These are phyloP conservation scores for Penicillium thymicola DNA, from an alignment of 2,329 filamentous ascomycete species.

Conservation along the genomic window DNA sequence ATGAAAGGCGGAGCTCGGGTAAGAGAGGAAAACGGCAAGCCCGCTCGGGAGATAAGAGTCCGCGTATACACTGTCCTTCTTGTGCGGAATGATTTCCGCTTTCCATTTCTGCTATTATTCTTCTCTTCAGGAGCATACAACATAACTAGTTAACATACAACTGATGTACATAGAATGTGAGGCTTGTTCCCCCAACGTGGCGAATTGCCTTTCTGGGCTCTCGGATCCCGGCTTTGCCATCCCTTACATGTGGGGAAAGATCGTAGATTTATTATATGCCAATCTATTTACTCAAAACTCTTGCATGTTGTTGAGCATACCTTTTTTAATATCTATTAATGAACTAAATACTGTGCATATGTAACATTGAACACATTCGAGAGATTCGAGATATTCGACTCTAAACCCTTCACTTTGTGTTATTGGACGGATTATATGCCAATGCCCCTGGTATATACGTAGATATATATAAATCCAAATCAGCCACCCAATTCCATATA, in stretches of 20 bases:
- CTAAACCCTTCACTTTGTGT: background rate
- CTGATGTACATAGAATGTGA: too few relatives aligned
- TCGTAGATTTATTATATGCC: background rate
- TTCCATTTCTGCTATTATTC: too few relatives aligned
- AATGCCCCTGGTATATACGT: background rate
- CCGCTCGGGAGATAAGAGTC: background rate
- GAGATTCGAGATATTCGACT: background rate
- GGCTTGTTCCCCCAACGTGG: background rate
- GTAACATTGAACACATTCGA: background rate
- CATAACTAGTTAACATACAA: too few relatives aligned
- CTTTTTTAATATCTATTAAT: too few relatives aligned
- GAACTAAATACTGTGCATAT: too few relatives aligned
- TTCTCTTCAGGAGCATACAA: too few relatives aligned
- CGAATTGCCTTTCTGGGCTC: background rate
- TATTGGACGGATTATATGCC: background rate
- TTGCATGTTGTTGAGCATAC: too few relatives aligned
- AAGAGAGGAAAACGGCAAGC: background rate
- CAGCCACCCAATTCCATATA: background rate
- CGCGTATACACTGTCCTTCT: background rate
- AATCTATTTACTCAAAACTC: too few relatives aligned
- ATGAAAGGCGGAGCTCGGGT: conserved; percentile 7
- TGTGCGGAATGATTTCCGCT: background rate
- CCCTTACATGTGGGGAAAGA: background rate
- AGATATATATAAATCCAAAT: background rate
- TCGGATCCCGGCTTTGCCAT: background rate